Conservation (phyloP, 495 filamentous ascomycete genomes). For the Tuber microsphaerosporum region DNA sequence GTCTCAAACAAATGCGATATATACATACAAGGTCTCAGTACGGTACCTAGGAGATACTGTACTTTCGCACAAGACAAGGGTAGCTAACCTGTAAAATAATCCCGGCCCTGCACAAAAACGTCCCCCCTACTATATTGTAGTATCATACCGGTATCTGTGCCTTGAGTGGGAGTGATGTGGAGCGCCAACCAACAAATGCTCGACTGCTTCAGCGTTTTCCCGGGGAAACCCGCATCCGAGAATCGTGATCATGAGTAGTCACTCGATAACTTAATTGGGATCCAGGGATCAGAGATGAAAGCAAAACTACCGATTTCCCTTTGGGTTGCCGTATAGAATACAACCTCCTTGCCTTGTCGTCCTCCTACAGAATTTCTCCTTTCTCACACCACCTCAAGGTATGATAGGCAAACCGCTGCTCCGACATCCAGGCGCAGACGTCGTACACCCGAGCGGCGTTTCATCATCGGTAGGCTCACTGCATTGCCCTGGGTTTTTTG, state of each 20-base stretch:
- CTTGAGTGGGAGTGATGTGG: neutral
- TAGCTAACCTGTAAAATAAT: too few species aligned
- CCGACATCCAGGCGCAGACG: neutral
- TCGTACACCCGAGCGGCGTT: neutral
- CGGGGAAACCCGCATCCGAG: neutral
- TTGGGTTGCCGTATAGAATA: neutral
- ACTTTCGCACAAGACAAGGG: too few species aligned
- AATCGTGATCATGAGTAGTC: neutral
- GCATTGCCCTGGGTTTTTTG: neutral
- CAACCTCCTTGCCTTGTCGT: neutral
- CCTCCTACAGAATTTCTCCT: neutral
- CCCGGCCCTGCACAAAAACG: too few species aligned
- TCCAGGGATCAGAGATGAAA: neutral
- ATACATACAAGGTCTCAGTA: neutral
- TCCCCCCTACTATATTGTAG: too few species aligned
- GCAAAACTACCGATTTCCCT: neutral
- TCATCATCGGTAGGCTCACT: neutral
- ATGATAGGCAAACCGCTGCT: neutral
- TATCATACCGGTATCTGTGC: too few species aligned
- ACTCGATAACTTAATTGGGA: neutral
- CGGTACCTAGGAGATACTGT: too few species aligned
- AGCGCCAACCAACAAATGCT: neutral
- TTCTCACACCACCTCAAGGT: neutral
- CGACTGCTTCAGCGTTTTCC: neutral
- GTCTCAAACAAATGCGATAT: neutral